Evolutionary conservation across 176 grass and related monocot species (phyloP), one percentile per base, ranked within the genome.

Genomic region (Secale cereale): DNA sequence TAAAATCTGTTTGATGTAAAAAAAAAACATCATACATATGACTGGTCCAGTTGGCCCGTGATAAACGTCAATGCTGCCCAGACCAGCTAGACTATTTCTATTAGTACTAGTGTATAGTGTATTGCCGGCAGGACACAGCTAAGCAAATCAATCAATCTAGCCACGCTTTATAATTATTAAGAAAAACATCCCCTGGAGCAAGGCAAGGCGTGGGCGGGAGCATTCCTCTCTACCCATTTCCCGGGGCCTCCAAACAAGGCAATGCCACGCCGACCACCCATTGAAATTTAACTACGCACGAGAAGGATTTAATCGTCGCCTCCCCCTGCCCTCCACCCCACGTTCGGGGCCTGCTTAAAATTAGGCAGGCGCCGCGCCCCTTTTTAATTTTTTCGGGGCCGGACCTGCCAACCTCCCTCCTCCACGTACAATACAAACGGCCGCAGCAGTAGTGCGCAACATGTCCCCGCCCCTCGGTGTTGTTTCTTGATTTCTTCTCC

Each of bases 291-390:
- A n/a, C 28, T 16, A 30, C 6, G 78, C 62, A 3, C 19, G 23
- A 25, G 8, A 22, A 83, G 11, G 70, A 76, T 54, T 29, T 59
- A 27, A 22, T 28, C 54, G 7, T 62, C 39, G 41, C 50, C 71
- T 27, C 6, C 70, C 71, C 70, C 41, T 29, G 68, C 43, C 19
- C 65, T 74, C 73, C 82, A 78, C 85, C 88, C 85, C 88, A 93
- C 91, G 78, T 93, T 82, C 37, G 78, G 28, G 10, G 29, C 85
- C 65, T n/a, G 70, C 88, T 85, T 85, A 93, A 93, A 57, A 82
- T 78, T 87, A 87, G 85, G 45, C 61, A 35, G 69, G 54, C 52
- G 26, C 67, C 32, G 68, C 15, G 46, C 16, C 73, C 16, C 25
- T 75, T 81, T 76, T 82, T 88, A 68, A 74, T 92, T 91, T 85